Evolutionary conservation across 805 yeast genomes (phyloP), one percentile per base, ranked within the genome.

Genomic region (Huiozyma naganishii): DNA sequence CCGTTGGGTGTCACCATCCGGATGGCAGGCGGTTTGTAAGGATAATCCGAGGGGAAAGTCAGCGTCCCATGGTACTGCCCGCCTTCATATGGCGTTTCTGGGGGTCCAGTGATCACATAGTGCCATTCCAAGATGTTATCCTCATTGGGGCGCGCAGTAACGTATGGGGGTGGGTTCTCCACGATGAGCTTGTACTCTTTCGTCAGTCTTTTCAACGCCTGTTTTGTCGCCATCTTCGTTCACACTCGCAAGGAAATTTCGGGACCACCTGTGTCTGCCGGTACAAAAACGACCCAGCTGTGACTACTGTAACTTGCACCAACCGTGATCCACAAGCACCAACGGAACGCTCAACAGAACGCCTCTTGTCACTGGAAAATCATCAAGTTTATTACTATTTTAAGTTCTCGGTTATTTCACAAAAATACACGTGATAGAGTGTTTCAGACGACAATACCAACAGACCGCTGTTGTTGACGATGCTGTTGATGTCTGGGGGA

Each of bases 31-130:
- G 96, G 96, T 52, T 84, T 80, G 68, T 84, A 86, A 0, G 96
- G 97, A 54, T 88, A 88, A 52, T 87, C 95, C 10, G 74, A 63
- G 0, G 95, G 94, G 61, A 88, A 86, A 11, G 80, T 67, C 23
- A 88, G 70, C n/a, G 85, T 74, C 1, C 97, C 96, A 57, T 88
- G 95, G 58, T 83, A 88, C 59, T 86, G 92, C 0, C 97, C 97
- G 23, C 76, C 77, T 44, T 73, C 82, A 61, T 83, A 90, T 3
- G 94, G 94, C 1, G 96, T 84, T 34, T 79, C 80, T 10, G 92
- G 88, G 5, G 97, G 96, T 1, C 97, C 97, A 0, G 87, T 80
- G 41, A 90, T 82, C 30, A 89, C 74, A 59, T 86, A 90, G 62
- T 88, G 96, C 95, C 97, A 89, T 59, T 86, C 94, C 43, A 92